Evolutionary conservation across 176 grass and related monocot genomes (phyloP), one percentile per base, ranked within the genome.

Genomic region (Triticum urartu): DNA sequence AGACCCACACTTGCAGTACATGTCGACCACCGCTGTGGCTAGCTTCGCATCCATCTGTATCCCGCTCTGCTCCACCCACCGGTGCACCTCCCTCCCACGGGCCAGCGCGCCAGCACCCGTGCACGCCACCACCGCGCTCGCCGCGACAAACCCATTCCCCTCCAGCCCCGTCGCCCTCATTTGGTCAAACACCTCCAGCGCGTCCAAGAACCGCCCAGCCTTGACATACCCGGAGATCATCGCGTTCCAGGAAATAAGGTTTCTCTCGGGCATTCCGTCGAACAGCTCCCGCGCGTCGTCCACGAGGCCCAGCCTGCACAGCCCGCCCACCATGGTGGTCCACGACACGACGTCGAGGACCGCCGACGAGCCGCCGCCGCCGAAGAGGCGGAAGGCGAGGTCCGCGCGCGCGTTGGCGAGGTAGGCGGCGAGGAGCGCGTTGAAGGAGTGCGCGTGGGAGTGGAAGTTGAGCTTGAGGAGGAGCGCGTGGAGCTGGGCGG

Each of bases 1-100:
- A 65, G 85, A 92, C 48, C 95, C 93, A 4, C 95, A 95, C 64
- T 98, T 98, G 85, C 95, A 98, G 61, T 98, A 95, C 95, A 98
- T 98, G 83, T 98, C 93, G 0, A 98, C 54, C 61, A 98, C 71
- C 3, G 95, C 86, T 0, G 89, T 92, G 1, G 89, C 89, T 10
- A 98, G 84, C 85, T 93, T 98, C 5, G 50, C 81, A 35, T 95
- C 93, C 81, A 95, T 54, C 72, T 79, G 10, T 38, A 98, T 82
- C 68, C 93, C 68, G 32, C 34, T 86, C 79, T 28, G 76, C 45
- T 90, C 63, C 64, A 89, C 86, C 88, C 89, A 86, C 28, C 47
- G 47, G 87, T 95, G 93, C 72, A 98, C 91, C 86, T 90, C 91
- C 83, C 77, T 63, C 20, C 95, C 93, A 21, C 84, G 83, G 40